Evolutionary conservation across 2,329 filamentous ascomycete genomes (phyloP), one percentile per base, ranked within the genome.

Genomic region (Fonsecaea multimorphosa): DNA sequence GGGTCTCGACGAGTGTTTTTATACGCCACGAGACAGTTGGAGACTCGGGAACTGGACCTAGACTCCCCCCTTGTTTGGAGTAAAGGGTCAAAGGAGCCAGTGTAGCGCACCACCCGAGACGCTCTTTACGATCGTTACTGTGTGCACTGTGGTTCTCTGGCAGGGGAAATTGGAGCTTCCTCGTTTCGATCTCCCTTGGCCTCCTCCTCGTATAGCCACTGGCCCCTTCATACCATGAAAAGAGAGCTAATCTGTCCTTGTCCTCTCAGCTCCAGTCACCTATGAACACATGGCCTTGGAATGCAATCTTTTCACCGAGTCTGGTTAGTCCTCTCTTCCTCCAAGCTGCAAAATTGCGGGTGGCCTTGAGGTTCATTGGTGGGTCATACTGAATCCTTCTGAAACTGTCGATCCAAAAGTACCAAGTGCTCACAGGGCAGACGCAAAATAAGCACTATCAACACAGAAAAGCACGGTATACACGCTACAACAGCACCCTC

Each of bases 391-490:
- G 38, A 40, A 40, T 8, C 14, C 16, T 19, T 40, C 16, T 40
- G 38, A 40, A 40, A 40, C 11, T 40, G 11, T 40, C 38, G 38
- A 8, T 19, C 38, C 14, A n/a, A 40, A 40, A n/a, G 38, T 19
- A 40, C 16, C n/a, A 40, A 8, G 38, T n/a, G 19, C 16, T 40
- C 38, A 1, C 38, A n/a, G 1, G 38, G 1, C 38, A 40, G 14
- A 40, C 38, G 16, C 38, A 40, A n/a, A 40, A 40, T 40, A 40
- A 40, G 38, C 38, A 40, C 38, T 40, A 40, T n/a, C 38, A 40
- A 11, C 16, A n/a, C 38, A 40, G 38, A 40, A 40, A 40, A 40
- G 8, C 38, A 40, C 38, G 1, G 38, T n/a, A 40, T 40, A 19
- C 16, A 40, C 38, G 38, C 38, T n/a, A 40, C n/a, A 40, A 40